Evolutionary conservation across 1,284 basidiomycete species (phyloP), one percentile per base, ranked within the genome.

Genomic region (Ceratobasidium sp.): DNA sequence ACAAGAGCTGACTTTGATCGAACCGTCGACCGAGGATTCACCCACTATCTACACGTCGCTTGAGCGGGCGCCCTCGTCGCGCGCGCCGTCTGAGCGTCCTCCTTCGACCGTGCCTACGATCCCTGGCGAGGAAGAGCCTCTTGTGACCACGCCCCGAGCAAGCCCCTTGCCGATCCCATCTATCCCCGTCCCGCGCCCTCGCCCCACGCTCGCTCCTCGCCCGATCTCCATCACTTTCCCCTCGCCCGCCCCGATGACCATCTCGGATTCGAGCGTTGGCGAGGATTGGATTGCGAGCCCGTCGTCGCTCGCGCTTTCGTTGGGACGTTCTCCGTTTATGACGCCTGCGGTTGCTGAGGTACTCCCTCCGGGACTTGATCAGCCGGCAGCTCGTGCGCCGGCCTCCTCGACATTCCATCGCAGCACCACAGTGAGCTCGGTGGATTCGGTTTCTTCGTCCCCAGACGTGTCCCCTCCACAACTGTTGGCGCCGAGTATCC

Each of bases 271-370:
- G 13, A 66, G 61, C 34, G 44, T 7, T 1, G 73, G 51, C 2
- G 73, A 76, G n/a, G 73, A 76, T n/a, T 76, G 73, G 73, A 13
- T 76, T 9, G 62, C 64, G 2, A 76, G 73, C 32, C 73, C 73
- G 2, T 76, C 73, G 17, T 76, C 73, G 25, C 22, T 76, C 15
- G 52, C 62, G 43, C 64, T 76, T 1, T 76, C 64, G 25, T 32
- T 76, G n/a, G 73, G 62, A 8, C 62, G 44, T 5, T 51, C 49
- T 51, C n/a, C 49, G 19, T 51, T 51, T 19, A n/a, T 51, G 22
- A n/a, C 49, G 19, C 49, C 49, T 51, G n/a, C 49, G 19, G 34
- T 76, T 22, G 49, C 73, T 15, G 73, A 76, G 22, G 34, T 76
- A 37, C 73, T 76, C 13, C 73, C 73, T 44, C 73, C 62, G 4